Base-by-base conservation (phyloP, 768 basidiomycete species). In the Boletus reticulatus region DNA sequence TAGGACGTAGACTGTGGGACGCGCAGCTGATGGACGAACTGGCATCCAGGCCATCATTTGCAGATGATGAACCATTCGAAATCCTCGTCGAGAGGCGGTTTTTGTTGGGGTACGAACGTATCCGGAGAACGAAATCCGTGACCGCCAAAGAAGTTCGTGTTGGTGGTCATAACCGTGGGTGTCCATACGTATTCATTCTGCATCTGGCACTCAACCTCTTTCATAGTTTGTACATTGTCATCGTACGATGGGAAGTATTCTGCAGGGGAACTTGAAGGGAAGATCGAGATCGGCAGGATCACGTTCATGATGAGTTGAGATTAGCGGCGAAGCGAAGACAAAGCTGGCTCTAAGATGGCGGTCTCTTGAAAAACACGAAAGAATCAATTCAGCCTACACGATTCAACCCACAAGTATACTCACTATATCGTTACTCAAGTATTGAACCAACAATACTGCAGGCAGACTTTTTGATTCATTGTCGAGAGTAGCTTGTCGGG, bases 31-130 rank as follows among this genome's bases (percentile, higher is more conserved):
- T 16, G 22, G 19, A 45, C 19, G 43, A 19, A 37, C 42, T 16
- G n/a, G 24, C 9, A 19, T 45, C 0, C n/a, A 64, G 62, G n/a
- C 43, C 52, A 16, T 51, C 52, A 13, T 47, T 61, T 1, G 8
- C 43, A 20, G 29, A 37, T 19, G n/a, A 50, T 16, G 53, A 59
- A 22, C 1, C 1, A 17, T 52, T 63, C 19, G 50, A 64, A 29
- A 29, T 64, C 32, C 1, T 42, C 0, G 12, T 64, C 29, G 43
- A 56, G 52, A 52, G 43, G 41, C 49, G 50, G 13, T 54, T 54
- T 43, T 20, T 60, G 50, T 42, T 64, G 14, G 4, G 55, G 29
- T 63, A 56, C 20, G 53, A 48, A 31, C 42, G 58, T 9, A 63
- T 63, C 48, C 24, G 32, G 38, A 54, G 54, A 48, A 63, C 62